Evolutionary conservation across 176 grass and related monocot species (phyloP).

Genomic region (Raddia distichophylla): DNA sequence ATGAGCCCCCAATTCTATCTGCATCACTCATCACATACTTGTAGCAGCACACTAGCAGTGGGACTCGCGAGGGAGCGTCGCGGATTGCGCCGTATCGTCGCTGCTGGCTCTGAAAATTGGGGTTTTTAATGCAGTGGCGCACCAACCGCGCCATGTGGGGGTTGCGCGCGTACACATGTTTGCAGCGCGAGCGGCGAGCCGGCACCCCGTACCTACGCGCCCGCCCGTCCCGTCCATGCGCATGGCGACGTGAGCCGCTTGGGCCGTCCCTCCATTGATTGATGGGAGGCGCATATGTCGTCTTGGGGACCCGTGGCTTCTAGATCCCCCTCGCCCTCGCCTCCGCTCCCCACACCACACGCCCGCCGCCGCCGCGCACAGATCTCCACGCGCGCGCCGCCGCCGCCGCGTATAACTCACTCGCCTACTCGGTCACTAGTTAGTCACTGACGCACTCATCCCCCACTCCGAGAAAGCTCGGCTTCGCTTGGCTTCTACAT

Average conservation of each 20-base stretch:
- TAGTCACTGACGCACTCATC: not conserved
- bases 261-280: not conserved
- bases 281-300: slow-evolving; percentile 15
- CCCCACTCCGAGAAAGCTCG: slow-evolving; percentile 31
- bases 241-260: not conserved
- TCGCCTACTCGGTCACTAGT: not conserved
- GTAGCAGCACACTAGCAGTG: too few species aligned
- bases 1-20: not conserved
- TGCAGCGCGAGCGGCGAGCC: not conserved
- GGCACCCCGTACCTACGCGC: not conserved
- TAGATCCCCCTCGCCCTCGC: not conserved
- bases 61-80: not conserved
- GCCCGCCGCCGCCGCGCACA: slow-evolving; percentile 5
- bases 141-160: slow-evolving; percentile 49
- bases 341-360: not conserved
- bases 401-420: not conserved
- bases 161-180: slow-evolving; percentile 38
- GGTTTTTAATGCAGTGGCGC: not conserved
- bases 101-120: not conserved
- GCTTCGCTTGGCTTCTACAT: slow-evolving; percentile 12
- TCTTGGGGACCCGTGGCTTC: not conserved
- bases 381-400: slow-evolving; percentile 23
- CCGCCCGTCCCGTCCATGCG: slow-evolving; percentile 1
- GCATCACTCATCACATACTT: too few species aligned
- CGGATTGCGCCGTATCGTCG: not conserved